Base-by-base conservation (phyloP, 2,329 filamentous ascomycete species). In the Pseudogymnoascus sp. region DNA sequence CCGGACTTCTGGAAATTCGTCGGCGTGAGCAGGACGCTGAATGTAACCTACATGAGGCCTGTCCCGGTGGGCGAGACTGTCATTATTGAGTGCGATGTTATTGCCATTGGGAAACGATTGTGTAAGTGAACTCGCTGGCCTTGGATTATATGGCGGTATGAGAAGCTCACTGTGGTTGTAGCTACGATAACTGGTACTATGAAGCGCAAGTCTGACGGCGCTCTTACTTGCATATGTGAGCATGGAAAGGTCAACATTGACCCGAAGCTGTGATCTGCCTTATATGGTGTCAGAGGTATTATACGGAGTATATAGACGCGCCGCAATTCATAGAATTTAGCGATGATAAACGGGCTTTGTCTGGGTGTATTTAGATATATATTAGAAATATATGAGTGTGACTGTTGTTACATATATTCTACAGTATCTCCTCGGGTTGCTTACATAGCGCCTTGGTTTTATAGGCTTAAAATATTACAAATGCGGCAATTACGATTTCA, bases 191-290 rank as follows among this genome's bases (percentile, higher is more conserved):
- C 78, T 65, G 84, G 82, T 1, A 76, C 79, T 18, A 82, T 89
- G 75, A 79, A 77, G 66, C 77, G 80, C 65, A 80, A 76, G 68
- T 78, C 76, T 28, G 82, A 83, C 64, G 82, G 83, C 0, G 75
- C 76, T 46, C 65, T 88, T 8, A 72, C 86, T 69, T 79, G 82
- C 2, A 77, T 81, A 5, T 87, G 83, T 60, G 85, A 88, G 69
- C 87, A 89, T 75, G 82, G 83, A 43, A 89, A 89, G 74, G 82
- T 82, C 2, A 87, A 84, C 69, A 82, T 80, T 43, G 84, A 88
- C 67, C 76, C 80, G 21, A 60, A 38, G 59, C 12, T 60, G 18
- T 60, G 38, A 60, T 38, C 34, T 40, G 16, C 9, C 49, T 56
- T 56, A 16, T 6, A 23, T 56, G 46, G 25, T 56, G 25, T 56